Evolutionary conservation across 768 basidiomycete species (phyloP), one percentile per base, ranked within the genome.

Genomic region (Suillus spraguei): DNA sequence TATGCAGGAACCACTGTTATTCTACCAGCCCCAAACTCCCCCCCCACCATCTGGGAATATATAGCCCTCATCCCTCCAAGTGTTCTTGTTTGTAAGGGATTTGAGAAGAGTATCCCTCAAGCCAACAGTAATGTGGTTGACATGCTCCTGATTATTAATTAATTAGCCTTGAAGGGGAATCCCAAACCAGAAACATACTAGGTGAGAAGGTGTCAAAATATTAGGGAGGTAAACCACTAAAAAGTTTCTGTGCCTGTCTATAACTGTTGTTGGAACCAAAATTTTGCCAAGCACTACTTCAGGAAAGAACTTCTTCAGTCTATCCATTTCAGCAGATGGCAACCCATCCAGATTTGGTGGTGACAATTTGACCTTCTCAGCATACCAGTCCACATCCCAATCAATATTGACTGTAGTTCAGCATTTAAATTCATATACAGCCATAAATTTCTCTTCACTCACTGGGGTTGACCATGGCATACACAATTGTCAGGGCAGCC

Each of bases 391-490:
- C 20, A 42, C 20, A 42, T 42, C 42, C 20, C 42, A 42, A 42
- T 42, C 3, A 20, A 49, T 14, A 49, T 49, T 49, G 22, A 49
- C 47, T 49, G 22, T 49, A 49, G 5, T 49, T 49, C 13, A 3
- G 22, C 24, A 24, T 49, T 14, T 14, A 24, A 47, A 24, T 24
- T 14, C 22, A 24, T 49, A 8, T 46, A 24, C 47, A 49, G 24
- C 20, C 3, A 14, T 14, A 49, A 49, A 49, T 49, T 1, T 49
- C 13, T 24, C 3, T 3, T 14, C 24, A 24, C 47, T 49, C 35
- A 59, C 58, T 28, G 14, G 58, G 58, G 38, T 59, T 59, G 17
- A 42, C 39, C 17, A 59, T 41, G 39, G 24, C 11, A 41, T 41
- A 13, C 6, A 2, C 35, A 39, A 59, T 59, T 0, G 58, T 59